Percentiles rank a stretch among this genome's conserved stretches.
These are phyloP conservation scores for Candida vartiovaarae DNA, from an alignment of 805 yeast species.

Conservation along the genomic window DNA sequence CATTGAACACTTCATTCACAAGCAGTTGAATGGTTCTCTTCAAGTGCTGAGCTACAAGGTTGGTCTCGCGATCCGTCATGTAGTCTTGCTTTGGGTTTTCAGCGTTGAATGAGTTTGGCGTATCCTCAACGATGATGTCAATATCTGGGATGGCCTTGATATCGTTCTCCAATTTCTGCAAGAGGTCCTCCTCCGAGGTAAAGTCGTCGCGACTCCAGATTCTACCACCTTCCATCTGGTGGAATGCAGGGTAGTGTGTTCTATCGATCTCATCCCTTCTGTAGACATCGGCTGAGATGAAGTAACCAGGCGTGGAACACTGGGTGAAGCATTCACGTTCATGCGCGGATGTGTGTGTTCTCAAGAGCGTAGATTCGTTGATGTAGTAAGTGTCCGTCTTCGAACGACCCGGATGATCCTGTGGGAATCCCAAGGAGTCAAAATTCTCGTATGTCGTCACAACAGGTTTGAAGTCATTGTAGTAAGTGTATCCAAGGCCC, in stretches of 20 bases:
- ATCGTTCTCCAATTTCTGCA: constrained; percentile 46
- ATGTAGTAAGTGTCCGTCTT: constrained; percentile 90
- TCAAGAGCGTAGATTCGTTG: constrained; percentile 59
- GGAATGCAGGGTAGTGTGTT: constrained; percentile 96
- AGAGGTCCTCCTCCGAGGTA: constrained; percentile 25
- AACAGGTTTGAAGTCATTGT: constrained; percentile 73
- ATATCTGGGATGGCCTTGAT: constrained; percentile 59
- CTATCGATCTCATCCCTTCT: constrained; percentile 92
- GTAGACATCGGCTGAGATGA: constrained; percentile 93
- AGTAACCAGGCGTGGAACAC: constrained; percentile 72
- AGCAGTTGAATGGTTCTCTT: constrained; percentile 80
- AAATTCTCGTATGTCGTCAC: constrained; percentile 82
- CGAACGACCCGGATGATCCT: constrained; percentile 89
- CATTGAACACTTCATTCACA: constrained; percentile 75
- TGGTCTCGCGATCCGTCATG: constrained; percentile 65
- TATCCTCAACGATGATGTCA: constrained; percentile 73
- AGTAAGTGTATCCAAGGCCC: constrained; percentile 66
- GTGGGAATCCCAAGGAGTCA: constrained; percentile 86
- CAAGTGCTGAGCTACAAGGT: constrained; percentile 65
- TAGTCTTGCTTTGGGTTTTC: constrained; percentile 76
- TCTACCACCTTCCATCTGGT: constrained; percentile 96
- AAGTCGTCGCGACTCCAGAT: constrained; percentile 57
- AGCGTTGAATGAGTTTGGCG: constrained; percentile 43
- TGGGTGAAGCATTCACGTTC: constrained; percentile 76
- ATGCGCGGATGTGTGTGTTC: constrained; percentile 98